A percentile compares a stretch with the other conserved stretches of the same genome.
Evolutionary conservation across 352 stramenopile genomes (phyloP).

Genomic region (Phytopythium boreale): DNA sequence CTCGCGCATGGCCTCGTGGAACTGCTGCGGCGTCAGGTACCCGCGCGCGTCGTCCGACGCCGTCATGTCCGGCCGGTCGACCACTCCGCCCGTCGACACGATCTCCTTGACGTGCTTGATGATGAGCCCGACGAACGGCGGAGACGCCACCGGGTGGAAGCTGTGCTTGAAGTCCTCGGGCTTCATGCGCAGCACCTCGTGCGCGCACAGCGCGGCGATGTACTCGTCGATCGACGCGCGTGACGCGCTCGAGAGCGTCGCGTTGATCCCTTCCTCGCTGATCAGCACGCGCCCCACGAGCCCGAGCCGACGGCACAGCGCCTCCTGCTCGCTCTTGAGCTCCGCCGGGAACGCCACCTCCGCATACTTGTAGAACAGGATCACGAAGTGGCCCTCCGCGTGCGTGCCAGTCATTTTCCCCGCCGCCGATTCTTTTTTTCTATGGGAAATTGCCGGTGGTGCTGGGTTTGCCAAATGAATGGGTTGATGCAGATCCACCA

Average conservation of each 20-base stretch:
- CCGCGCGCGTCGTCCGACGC: slow-evolving; percentile 53
- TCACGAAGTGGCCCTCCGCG: slow-evolving; percentile 35
- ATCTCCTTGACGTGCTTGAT: slow-evolving; percentile 82
- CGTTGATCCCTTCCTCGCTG: slow-evolving; percentile 83
- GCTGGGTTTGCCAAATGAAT: slow-evolving; percentile 7
- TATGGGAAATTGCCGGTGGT: neutral
- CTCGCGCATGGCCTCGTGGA: slow-evolving; percentile 58
- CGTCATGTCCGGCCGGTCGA: slow-evolving; percentile 50
- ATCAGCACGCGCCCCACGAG: slow-evolving; percentile 74
- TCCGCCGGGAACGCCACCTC: slow-evolving; percentile 34
- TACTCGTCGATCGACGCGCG: slow-evolving; percentile 57
- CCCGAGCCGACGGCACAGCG: slow-evolving; percentile 46
- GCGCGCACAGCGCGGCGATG: slow-evolving; percentile 46
- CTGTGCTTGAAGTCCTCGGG: slow-evolving; percentile 78
- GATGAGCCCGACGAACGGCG: slow-evolving; percentile 60
- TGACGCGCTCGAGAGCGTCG: slow-evolving; percentile 57
- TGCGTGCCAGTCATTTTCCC: slow-evolving; percentile 10
- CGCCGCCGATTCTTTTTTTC: too few relatives aligned
- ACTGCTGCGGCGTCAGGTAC: slow-evolving; percentile 76
- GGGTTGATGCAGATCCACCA: slow-evolving; percentile 2
- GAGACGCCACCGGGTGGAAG: slow-evolving; percentile 26
- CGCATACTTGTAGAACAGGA: slow-evolving; percentile 83
- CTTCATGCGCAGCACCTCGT: slow-evolving; percentile 51
- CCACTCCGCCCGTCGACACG: slow-evolving; percentile 53
- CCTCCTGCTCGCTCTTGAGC: slow-evolving; percentile 44